phyloP scores from a whole-genome alignment of 371 early-diverging fungal genomes.

The Rozella allomycis region DNA sequence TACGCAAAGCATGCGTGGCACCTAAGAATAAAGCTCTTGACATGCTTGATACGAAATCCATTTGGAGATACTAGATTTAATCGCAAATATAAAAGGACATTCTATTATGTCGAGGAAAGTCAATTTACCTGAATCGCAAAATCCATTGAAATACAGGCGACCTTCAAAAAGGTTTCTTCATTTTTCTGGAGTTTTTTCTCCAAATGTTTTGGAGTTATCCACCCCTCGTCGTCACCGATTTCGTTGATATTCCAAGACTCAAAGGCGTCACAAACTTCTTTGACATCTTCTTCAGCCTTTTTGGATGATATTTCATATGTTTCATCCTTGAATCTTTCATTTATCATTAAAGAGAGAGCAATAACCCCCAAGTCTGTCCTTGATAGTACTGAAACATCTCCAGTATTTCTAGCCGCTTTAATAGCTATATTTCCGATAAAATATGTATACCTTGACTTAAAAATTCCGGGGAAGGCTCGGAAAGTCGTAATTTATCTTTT shows the following conservation, averaged over 20 bases:
- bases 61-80: conserved; percentile 60
- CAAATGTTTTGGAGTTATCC: conserved; percentile 20
- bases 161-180: conserved; percentile 19
- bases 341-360: conserved; percentile 35
- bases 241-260: too few relatives aligned
- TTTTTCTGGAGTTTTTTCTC: conserved; percentile 15
- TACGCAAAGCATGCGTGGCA: conserved; percentile 67
- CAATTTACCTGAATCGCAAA: conserved; percentile 71
- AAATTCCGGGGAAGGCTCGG: conserved; percentile 50
- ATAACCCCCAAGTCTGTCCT: conserved; percentile 67
- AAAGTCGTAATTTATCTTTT: conserved; percentile 38
- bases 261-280: too few relatives aligned
- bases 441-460: conserved; percentile 35
- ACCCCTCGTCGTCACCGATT: conserved; percentile 29
- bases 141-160: conserved; percentile 80
- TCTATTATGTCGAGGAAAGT: conserved; percentile 12
- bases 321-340: conserved; percentile 4
- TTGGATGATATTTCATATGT: background rate
- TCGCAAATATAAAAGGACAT: conserved; percentile 78
- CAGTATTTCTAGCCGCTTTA: conserved; percentile 70
- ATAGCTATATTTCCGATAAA: conserved; percentile 17
- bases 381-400: conserved; percentile 64
- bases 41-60: conserved; percentile 46
- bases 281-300: conserved; percentile 4
- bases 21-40: conserved; percentile 72